Base-by-base conservation (phyloP, 208 protist species). In the Trypanosoma cruzi region DNA sequence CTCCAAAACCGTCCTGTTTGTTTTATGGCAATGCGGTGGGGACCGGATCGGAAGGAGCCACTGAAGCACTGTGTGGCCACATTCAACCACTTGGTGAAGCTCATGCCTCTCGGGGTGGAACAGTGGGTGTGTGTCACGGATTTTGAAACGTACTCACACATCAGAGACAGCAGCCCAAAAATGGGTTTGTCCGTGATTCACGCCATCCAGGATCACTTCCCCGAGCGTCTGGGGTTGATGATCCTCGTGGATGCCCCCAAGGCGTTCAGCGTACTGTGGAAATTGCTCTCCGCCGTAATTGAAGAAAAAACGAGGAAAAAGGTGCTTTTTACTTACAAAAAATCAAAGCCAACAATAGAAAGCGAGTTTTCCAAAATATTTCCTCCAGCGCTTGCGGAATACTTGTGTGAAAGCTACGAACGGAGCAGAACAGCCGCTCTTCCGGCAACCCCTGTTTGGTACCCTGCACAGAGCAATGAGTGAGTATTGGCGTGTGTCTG, bases 1-100 rank as follows among this genome's bases (percentile, higher is more conserved):
- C 50, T 70, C 28, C 70, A 85, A 65, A 50, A 90, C 69, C 86
- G 86, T 11, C 89, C 89, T 1, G 84, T 95, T 20, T 80, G 91
- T 75, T 90, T 89, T 65, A 92, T 92, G 86, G 85, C 89, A 11
- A 93, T 95, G 86, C 86, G 85, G 18, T 91, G 84, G 85, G 89
- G 85, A 26, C 84, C 84, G 4, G 89, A 92, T 42, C 79, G 89
- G 2, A 90, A 85, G 58, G 73, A 86, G 24, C 89, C 89, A 48
- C 67, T 95, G 52, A 73, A 53, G 26, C 89, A 95, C 74, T 89
- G 86, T 72, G 79, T 93, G 34, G 73, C 48, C 54, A 36, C 50
- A 40, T 95, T 93, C 79, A 91, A 91, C 46, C 86, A 93, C 75
- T 24, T 93, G 50, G 67, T 84, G 57, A 55, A 68, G 31, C 58